phyloP scores from a whole-genome alignment of 1,284 basidiomycete genomes.

The Apiotrichum mycotoxinovorans region DNA sequence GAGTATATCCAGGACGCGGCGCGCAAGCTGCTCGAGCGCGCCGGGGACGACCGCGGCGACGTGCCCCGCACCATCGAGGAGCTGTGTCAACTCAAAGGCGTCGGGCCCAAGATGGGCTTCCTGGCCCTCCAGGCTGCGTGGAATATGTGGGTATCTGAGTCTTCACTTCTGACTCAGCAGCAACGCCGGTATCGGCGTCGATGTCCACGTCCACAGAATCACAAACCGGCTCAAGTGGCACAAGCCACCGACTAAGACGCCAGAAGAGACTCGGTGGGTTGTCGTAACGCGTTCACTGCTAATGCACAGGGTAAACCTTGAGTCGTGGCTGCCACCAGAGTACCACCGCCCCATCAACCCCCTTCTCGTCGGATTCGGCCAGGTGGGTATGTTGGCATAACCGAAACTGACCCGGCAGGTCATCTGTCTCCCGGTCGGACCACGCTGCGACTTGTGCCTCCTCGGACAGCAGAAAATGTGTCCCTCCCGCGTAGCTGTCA shows the following conservation, averaged over 20 bases:
- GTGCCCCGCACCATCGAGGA: conserved; percentile 83
- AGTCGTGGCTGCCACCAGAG: conserved; percentile 83
- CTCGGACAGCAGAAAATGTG: conserved; percentile 49
- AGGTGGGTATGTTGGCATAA: conserved; percentile 44
- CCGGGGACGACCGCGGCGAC: conserved; percentile 54
- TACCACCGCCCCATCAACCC: conserved; percentile 80
- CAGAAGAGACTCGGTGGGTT: conserved; percentile 75
- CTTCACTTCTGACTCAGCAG: conserved; percentile 48
- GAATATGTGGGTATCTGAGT: conserved; percentile 62
- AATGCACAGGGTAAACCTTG: conserved; percentile 67
- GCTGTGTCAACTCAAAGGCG: conserved; percentile 75
- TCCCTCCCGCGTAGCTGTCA: conserved; percentile 46
- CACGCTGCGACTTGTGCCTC: conserved; percentile 73
- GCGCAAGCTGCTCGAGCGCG: conserved; percentile 61
- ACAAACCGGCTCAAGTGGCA: conserved; percentile 93
- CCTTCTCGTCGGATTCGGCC: conserved; percentile 87
- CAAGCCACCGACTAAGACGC: conserved; percentile 70
- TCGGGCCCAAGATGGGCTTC: conserved; percentile 92
- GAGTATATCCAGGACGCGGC: conserved; percentile 67
- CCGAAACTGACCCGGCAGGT: conserved; percentile 20
- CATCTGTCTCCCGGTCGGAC: conserved; percentile 76
- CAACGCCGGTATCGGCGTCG: conserved; percentile 92
- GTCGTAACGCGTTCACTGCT: not conserved
- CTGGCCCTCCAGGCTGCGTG: conserved; percentile 77
- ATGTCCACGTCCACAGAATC: conserved; percentile 92